These are phyloP conservation scores for Neofusicoccum sp. DNA, from an alignment of 2,329 filamentous ascomycete genomes.

Conservation along the genomic window DNA sequence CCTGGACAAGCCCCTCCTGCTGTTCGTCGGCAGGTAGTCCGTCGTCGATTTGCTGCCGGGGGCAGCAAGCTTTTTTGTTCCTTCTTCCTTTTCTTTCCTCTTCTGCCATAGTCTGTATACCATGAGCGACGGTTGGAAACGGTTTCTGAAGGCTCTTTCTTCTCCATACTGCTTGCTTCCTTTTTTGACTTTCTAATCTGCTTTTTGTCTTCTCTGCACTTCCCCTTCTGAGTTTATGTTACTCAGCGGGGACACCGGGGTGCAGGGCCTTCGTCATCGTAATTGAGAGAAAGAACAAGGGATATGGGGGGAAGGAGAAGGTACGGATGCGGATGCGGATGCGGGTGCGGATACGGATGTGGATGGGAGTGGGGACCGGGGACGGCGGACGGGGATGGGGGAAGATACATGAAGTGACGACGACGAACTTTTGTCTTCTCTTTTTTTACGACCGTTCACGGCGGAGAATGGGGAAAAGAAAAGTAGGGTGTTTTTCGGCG, in stretches of 20 bases:
- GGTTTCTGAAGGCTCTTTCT: neutral
- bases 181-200: neutral
- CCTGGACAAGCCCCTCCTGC: neutral
- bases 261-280: neutral
- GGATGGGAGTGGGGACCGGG: no score
- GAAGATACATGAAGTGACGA: neutral
- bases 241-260: neutral
- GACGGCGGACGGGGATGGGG: neutral
- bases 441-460: neutral
- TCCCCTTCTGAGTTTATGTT: neutral
- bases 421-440: neutral
- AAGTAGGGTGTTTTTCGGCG: neutral
- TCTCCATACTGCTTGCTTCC: neutral
- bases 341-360: no score
- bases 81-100: constrained; percentile 1
- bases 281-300: neutral
- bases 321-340: neutral
- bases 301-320: neutral
- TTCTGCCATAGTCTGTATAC: neutral
- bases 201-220: neutral
- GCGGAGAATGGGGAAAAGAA: neutral
- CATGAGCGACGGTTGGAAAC: constrained; percentile 2
- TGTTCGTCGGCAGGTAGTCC: neutral
- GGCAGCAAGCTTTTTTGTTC: neutral
- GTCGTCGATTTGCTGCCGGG: neutral